Percentiles rank a stretch among this genome's conserved stretches.
Conservation (phyloP, 208 protist genomes). For the Leishmania turanica region DNA sequence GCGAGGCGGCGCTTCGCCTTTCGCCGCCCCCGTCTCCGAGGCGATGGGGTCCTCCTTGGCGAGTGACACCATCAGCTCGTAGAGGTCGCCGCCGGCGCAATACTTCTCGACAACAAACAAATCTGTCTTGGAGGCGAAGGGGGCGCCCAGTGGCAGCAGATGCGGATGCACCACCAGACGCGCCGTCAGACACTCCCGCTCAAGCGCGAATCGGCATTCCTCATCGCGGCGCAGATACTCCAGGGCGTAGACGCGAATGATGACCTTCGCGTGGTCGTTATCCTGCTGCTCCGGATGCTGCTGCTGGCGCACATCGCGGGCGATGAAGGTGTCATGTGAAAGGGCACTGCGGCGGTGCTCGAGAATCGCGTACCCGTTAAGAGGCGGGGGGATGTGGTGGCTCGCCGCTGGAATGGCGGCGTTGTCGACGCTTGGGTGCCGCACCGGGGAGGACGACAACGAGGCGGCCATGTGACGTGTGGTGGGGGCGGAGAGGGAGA, state of each 20-base stretch:
- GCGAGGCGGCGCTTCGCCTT: background rate
- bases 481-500: background rate
- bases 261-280: constrained; percentile 32
- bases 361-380: constrained; percentile 62
- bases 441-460: background rate
- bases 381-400: constrained; percentile 40
- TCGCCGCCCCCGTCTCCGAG: background rate
- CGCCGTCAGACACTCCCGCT: constrained; percentile 55
- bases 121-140: constrained; percentile 61
- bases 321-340: constrained; percentile 72
- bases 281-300: background rate
- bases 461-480: background rate
- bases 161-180: constrained; percentile 49
- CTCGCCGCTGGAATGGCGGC: constrained; percentile 20
- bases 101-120: constrained; percentile 61
- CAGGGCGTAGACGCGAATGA: constrained; percentile 69
- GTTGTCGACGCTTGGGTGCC: background rate
- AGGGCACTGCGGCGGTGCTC: constrained; percentile 44
- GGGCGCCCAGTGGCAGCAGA: constrained; percentile 32
- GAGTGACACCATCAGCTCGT: constrained; percentile 41
- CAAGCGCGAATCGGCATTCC: constrained; percentile 50
- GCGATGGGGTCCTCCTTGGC: constrained; percentile 1
- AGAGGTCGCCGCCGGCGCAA: constrained; percentile 66
- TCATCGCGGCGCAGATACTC: constrained; percentile 54
- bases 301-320: background rate